Percentiles rank a stretch among this genome's conserved stretches.
phyloP scores from a whole-genome alignment of 306 rosid genomes.

The barrel medic (Medicago truncatula) region DNA sequence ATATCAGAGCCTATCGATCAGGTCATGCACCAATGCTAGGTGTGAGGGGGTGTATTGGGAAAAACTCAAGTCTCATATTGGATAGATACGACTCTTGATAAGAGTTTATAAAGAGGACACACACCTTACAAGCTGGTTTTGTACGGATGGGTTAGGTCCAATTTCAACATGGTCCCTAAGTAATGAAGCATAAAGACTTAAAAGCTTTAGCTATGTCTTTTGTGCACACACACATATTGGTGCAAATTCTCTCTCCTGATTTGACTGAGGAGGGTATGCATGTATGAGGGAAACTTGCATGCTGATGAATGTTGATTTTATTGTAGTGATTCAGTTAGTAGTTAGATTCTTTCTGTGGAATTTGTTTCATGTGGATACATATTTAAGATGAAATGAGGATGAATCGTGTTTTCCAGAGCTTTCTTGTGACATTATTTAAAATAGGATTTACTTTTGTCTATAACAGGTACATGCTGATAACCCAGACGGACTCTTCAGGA shows the following conservation, averaged over 20 bases:
- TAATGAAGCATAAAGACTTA: not conserved
- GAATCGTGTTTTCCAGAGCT: constrained; percentile 4
- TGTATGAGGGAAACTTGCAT: not conserved
- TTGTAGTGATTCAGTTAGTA: constrained; percentile 12
- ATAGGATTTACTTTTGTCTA: constrained; percentile 21
- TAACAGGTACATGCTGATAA: constrained; percentile 94
- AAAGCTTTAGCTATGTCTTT: not conserved
- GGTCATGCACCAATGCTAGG: no score
- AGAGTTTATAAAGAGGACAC: no score
- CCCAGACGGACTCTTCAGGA: constrained; percentile 93
- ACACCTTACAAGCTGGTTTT: no score
- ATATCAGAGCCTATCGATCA: no score
- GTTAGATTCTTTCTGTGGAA: constrained; percentile 27
- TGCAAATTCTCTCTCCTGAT: constrained; percentile 3
- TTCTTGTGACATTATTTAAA: constrained; percentile 18
- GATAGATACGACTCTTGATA: no score
- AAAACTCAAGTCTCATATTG: no score
- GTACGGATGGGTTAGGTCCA: no score
- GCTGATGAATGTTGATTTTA: not conserved
- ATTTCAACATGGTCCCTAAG: not conserved
- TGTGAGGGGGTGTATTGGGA: no score
- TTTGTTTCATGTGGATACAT: not conserved
- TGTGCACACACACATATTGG: not conserved
- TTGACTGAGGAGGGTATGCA: not conserved
- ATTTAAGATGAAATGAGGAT: constrained; percentile 25